Evolutionary conservation across 2,329 filamentous ascomycete genomes (phyloP).

Genomic region (Colletotrichum chlorophyti): DNA sequence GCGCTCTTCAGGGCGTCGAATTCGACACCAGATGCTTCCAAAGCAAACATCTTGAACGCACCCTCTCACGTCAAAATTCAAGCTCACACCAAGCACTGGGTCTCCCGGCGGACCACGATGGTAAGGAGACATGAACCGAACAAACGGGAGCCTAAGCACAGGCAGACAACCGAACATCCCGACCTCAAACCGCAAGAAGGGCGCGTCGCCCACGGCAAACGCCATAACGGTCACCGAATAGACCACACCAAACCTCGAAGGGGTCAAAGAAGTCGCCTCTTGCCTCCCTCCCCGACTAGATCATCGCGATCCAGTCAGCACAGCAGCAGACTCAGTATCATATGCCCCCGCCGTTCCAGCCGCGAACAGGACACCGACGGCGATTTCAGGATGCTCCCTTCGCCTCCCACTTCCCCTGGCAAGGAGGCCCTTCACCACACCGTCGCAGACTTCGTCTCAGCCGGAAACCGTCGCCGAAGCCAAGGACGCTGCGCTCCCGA

Average conservation of each 20-base stretch:
- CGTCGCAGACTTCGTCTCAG: neutral
- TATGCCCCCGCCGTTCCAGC: neutral
- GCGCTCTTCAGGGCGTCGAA: no score
- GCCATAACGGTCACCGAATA: neutral
- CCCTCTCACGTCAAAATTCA: neutral
- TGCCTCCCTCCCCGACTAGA: neutral
- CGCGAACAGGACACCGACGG: conserved; percentile 7
- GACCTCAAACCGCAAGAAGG: neutral
- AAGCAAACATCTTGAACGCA: neutral
- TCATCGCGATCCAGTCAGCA: neutral
- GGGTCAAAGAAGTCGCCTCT: neutral
- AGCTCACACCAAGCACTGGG: no score
- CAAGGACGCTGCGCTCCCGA: no score
- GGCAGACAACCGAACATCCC: neutral
- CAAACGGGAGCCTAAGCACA: neutral
- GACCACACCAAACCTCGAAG: neutral
- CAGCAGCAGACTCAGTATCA: neutral
- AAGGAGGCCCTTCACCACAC: neutral
- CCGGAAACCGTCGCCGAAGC: no score
- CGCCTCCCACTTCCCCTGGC: neutral
- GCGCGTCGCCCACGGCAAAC: neutral
- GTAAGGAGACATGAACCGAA: neutral
- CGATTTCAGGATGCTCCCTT: conserved; percentile 15
- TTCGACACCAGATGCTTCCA: neutral
- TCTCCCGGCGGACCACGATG: neutral